Evolutionary conservation across 345 rosid genomes (phyloP).

Genomic region (Theobroma cacao): DNA sequence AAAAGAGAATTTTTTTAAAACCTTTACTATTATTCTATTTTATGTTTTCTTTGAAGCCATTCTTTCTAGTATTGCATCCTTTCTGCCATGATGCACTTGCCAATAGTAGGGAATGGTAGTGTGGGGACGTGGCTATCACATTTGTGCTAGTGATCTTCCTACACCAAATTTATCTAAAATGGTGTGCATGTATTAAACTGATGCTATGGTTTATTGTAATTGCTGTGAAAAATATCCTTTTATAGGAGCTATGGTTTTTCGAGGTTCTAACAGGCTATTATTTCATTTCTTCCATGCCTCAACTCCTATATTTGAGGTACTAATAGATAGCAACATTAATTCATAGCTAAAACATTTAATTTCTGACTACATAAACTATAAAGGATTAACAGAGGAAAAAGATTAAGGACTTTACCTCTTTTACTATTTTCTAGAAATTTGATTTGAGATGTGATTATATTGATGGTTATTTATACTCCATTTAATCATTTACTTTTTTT

Average conservation of each 20-base stretch:
- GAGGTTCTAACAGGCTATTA: background rate
- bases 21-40: background rate
- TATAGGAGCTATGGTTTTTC: background rate
- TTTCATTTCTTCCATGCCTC: background rate
- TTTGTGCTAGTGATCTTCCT: background rate
- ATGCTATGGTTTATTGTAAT: background rate
- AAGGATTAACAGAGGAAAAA: background rate
- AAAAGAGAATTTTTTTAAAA: background rate
- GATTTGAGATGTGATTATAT: no score
- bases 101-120: background rate
- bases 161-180: background rate
- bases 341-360: background rate
- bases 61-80: background rate
- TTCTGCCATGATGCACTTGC: background rate
- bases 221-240: background rate
- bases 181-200: background rate
- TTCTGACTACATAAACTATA: background rate
- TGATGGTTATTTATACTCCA: no score
- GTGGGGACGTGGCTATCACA: background rate
- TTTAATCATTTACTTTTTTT: no score
- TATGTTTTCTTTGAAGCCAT: background rate
- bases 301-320: background rate
- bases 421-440: slow-evolving; percentile 6
- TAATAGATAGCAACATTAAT: background rate
- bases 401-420: background rate